Evolutionary conservation across 108 stramenopile genomes (phyloP).

Genomic region (Pseudonitzschia pungens): DNA sequence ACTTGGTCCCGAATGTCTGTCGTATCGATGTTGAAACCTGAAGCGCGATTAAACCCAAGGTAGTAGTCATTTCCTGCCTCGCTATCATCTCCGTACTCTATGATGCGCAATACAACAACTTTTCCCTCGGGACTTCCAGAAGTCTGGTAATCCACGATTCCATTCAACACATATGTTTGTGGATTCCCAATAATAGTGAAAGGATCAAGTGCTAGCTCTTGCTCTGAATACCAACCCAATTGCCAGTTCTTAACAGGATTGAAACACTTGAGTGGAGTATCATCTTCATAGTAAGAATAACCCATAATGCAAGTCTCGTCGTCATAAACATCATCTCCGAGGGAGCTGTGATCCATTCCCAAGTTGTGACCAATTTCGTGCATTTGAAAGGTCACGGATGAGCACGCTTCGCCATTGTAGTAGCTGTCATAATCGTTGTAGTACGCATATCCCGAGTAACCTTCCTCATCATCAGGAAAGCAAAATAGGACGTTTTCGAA

Average conservation of each 20-base stretch:
- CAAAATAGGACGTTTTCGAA: neutral
- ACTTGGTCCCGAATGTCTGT: constrained; percentile 15
- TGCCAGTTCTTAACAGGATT: constrained; percentile 46
- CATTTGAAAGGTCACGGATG: constrained; percentile 42
- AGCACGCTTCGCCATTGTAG: constrained; percentile 60
- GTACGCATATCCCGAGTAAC: constrained; percentile 29
- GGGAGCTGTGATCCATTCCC: neutral
- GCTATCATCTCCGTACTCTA: neutral
- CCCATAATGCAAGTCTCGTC: constrained; percentile 57
- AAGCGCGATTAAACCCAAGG: constrained; percentile 17
- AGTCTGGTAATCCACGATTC: neutral
- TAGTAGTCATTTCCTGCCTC: neutral
- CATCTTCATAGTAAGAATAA: constrained; percentile 37
- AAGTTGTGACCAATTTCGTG: constrained; percentile 52
- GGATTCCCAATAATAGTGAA: neutral
- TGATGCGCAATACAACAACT: neutral
- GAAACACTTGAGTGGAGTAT: constrained; percentile 22
- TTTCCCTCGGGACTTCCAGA: neutral
- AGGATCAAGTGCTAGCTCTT: neutral
- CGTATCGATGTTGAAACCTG: constrained; percentile 25
- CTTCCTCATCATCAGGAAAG: neutral
- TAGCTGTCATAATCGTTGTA: constrained; percentile 32
- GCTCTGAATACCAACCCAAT: constrained; percentile 44
- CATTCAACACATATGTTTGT: neutral
- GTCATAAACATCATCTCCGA: constrained; percentile 34